Percentiles rank a stretch among this genome's conserved stretches.
Conservation (phyloP, 2,329 filamentous ascomycete genomes). For the Cladosporium phlei region DNA sequence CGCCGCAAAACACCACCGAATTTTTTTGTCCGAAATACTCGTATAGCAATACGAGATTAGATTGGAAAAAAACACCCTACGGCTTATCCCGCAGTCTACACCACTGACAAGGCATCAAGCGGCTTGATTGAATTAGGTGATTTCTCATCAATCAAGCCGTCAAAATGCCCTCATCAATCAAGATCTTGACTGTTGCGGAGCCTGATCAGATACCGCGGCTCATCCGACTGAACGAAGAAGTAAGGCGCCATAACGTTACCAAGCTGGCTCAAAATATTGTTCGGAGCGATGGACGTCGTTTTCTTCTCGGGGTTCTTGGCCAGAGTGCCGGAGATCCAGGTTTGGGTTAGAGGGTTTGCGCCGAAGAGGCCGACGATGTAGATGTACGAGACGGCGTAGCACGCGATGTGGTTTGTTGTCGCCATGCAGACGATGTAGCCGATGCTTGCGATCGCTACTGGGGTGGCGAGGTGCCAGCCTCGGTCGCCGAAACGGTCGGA, state of each 20-base stretch:
- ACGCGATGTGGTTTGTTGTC: slow-evolving; percentile 6
- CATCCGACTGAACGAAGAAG: slow-evolving; percentile 1
- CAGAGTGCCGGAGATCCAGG: slow-evolving; percentile 34
- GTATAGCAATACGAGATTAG: too few species aligned
- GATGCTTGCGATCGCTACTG: background rate
- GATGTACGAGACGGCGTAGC: slow-evolving; percentile 31
- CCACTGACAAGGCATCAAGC: too few species aligned
- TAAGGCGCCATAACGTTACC: slow-evolving; percentile 30
- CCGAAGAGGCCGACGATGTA: slow-evolving; percentile 32
- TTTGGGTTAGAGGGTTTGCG: slow-evolving; percentile 34
- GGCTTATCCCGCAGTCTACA: too few species aligned
- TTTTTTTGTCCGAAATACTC: too few species aligned
- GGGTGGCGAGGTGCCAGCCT: slow-evolving; percentile 31
- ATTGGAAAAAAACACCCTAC: too few species aligned
- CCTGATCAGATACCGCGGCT: slow-evolving; percentile 9
- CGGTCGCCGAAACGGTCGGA: slow-evolving; percentile 37
- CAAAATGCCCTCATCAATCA: too few species aligned
- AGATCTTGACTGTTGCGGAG: too few species aligned
- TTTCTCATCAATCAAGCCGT: too few species aligned
- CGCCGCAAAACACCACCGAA: too few species aligned
- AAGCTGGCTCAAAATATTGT: slow-evolving; percentile 33
- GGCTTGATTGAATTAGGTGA: too few species aligned
- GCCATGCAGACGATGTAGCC: slow-evolving; percentile 12
- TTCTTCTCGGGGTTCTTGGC: slow-evolving; percentile 41
- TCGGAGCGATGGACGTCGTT: slow-evolving; percentile 45